Evolutionary conservation across 306 rosid genomes (phyloP).

Genomic region (Trifolium subterraneum): DNA sequence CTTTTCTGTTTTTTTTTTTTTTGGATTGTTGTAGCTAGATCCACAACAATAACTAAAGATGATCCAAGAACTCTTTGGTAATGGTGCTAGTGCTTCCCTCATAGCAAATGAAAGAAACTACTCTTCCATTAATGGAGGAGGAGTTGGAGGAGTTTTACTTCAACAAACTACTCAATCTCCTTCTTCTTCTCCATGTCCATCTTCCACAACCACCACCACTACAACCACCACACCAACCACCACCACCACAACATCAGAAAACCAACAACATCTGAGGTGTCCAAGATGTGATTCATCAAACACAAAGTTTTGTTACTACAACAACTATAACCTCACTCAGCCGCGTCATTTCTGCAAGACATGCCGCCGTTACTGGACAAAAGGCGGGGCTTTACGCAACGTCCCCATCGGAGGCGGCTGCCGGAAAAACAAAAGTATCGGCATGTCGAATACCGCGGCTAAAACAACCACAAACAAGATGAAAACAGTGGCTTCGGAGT

Average conservation of each 20-base stretch:
- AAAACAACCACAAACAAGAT: constrained; percentile 53
- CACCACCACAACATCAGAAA: constrained; percentile 49
- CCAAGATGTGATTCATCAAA: constrained; percentile 55
- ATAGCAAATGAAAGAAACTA: constrained; percentile 61
- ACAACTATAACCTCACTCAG: constrained; percentile 81
- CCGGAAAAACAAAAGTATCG: constrained; percentile 60
- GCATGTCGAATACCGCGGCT: constrained; percentile 30
- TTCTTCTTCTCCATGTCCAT: constrained; percentile 29
- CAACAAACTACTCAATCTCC: constrained; percentile 48
- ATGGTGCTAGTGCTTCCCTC: constrained; percentile 51
- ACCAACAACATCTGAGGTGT: constrained; percentile 67
- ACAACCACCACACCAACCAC: constrained; percentile 15
- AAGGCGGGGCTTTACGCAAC: constrained; percentile 42
- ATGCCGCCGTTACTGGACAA: constrained; percentile 89
- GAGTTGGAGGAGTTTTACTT: constrained; percentile 38
- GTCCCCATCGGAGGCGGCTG: constrained; percentile 47
- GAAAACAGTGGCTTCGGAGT: constrained; percentile 64
- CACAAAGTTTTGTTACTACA: constrained; percentile 82
- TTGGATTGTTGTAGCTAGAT: constrained; percentile 78
- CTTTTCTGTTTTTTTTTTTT: constrained; percentile 56
- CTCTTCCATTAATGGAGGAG: constrained; percentile 51
- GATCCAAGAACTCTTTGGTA: constrained; percentile 91
- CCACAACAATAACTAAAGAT: constrained; percentile 56
- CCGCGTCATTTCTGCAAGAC: constrained; percentile 99
- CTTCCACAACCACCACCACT: constrained; percentile 40